Conservation (phyloP, 2,329 filamentous ascomycete genomes). For the Aspergillus sp. region DNA sequence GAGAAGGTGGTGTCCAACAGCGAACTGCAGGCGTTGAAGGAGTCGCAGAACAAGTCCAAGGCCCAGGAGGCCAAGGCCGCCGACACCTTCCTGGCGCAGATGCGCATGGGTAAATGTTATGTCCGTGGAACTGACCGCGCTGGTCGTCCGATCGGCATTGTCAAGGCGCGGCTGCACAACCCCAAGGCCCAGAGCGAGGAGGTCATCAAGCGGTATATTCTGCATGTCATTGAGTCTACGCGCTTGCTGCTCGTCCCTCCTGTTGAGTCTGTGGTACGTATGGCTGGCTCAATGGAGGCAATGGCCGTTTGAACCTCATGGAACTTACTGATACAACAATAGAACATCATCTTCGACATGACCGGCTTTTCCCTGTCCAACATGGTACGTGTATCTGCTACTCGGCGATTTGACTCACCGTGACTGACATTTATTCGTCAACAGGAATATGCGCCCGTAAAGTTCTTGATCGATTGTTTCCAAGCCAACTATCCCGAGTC, state of each 20-base stretch:
- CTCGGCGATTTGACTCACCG: background rate
- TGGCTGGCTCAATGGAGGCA: conserved; percentile 31
- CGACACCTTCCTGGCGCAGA: conserved; percentile 75
- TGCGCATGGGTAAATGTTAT: conserved; percentile 87
- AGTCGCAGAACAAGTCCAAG: conserved; percentile 55
- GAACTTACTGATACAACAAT: background rate
- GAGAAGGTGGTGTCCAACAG: conserved; percentile 76
- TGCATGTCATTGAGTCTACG: conserved; percentile 91
- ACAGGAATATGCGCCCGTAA: conserved; percentile 88
- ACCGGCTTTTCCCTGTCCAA: conserved; percentile 89
- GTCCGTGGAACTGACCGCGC: conserved; percentile 80
- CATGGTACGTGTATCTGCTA: conserved; percentile 62
- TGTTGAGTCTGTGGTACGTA: conserved; percentile 77
- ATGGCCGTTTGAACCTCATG: background rate
- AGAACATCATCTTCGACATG: conserved; percentile 95
- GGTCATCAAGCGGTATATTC: conserved; percentile 80
- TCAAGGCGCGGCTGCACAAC: conserved; percentile 76
- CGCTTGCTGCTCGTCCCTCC: conserved; percentile 73
- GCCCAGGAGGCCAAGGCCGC: conserved; percentile 62
- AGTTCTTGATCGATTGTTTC: conserved; percentile 98
- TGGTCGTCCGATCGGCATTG: conserved; percentile 79
- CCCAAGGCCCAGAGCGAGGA: conserved; percentile 82
- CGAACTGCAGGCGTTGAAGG: conserved; percentile 63
- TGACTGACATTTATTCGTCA: background rate
- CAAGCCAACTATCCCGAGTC: conserved; percentile 96